Conservation (phyloP, 495 filamentous ascomycete genomes). For the Penicillium goetzii region DNA sequence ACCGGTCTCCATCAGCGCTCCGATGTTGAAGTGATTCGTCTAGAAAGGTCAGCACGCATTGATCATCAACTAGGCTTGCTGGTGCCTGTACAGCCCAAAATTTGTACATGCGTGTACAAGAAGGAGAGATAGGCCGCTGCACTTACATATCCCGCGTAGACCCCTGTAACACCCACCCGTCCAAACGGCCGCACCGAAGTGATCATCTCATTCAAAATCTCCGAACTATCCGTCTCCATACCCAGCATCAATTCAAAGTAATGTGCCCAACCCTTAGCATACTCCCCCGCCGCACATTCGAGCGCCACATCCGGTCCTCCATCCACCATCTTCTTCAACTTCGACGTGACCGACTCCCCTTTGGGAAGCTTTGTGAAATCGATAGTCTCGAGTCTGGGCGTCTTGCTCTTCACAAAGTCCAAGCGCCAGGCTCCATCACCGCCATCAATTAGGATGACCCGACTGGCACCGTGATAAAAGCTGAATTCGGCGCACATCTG, state of each 20-base stretch:
- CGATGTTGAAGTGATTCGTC: slow-evolving; percentile 84
- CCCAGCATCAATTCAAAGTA: slow-evolving; percentile 75
- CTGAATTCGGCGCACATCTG: slow-evolving; percentile 79
- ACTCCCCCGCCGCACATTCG: slow-evolving; percentile 85
- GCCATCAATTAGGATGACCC: slow-evolving; percentile 81
- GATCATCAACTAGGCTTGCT: background rate
- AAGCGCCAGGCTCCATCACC: slow-evolving; percentile 66
- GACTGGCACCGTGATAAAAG: slow-evolving; percentile 68
- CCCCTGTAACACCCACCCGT: slow-evolving; percentile 74
- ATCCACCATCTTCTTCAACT: slow-evolving; percentile 72
- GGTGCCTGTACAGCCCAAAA: background rate
- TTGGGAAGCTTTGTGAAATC: slow-evolving; percentile 58
- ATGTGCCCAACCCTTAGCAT: slow-evolving; percentile 81
- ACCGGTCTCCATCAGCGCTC: slow-evolving; percentile 75
- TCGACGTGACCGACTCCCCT: slow-evolving; percentile 64
- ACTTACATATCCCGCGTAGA: slow-evolving; percentile 81
- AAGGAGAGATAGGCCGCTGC: too few relatives aligned
- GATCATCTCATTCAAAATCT: slow-evolving; percentile 89
- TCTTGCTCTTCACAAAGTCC: slow-evolving; percentile 64
- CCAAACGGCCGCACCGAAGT: slow-evolving; percentile 76
- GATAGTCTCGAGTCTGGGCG: slow-evolving; percentile 64
- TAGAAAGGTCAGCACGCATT: slow-evolving; percentile 28
- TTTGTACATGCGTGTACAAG: background rate
- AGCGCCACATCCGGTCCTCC: slow-evolving; percentile 77
- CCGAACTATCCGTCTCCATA: slow-evolving; percentile 82